Evolutionary conservation across 2,329 filamentous ascomycete genomes (phyloP).

Genomic region (Xylariales sp.): DNA sequence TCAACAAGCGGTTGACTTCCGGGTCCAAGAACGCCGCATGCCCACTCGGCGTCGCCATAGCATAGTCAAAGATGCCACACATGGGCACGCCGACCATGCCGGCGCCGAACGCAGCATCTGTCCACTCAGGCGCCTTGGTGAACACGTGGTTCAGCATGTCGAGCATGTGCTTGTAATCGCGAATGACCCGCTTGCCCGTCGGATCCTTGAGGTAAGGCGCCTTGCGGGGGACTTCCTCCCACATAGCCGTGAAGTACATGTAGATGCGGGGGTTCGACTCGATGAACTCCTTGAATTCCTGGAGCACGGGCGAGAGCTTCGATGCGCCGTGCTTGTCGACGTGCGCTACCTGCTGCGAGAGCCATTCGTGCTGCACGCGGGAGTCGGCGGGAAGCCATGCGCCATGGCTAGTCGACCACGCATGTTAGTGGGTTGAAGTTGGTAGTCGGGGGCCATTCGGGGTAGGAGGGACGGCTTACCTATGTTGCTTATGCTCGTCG

Average conservation of each 20-base stretch:
- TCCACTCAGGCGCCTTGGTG: constrained; percentile 47
- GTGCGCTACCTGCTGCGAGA: constrained; percentile 50
- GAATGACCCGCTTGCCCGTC: constrained; percentile 57
- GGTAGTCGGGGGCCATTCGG: not conserved
- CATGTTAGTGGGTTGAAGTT: not conserved
- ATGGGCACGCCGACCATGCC: constrained; percentile 52
- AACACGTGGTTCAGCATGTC: constrained; percentile 59
- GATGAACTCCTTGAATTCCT: constrained; percentile 63
- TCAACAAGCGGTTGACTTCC: constrained; percentile 49
- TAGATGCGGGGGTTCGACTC: constrained; percentile 59
- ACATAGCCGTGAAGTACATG: constrained; percentile 66
- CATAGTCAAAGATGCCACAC: constrained; percentile 49
- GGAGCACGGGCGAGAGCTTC: constrained; percentile 53
- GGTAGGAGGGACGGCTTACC: constrained; percentile 29
- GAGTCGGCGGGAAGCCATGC: constrained; percentile 62
- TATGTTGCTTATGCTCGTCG: constrained; percentile 37
- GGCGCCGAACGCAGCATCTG: constrained; percentile 43
- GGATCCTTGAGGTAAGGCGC: constrained; percentile 58
- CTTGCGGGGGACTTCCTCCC: constrained; percentile 59
- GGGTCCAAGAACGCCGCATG: constrained; percentile 51
- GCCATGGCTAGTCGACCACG: constrained; percentile 29
- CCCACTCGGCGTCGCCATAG: constrained; percentile 51
- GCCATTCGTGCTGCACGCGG: constrained; percentile 52
- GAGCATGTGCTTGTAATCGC: constrained; percentile 62
- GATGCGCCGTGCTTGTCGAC: constrained; percentile 45